phyloP scores from a whole-genome alignment of 1,284 basidiomycete species.

The Farysia itapuensis region DNA sequence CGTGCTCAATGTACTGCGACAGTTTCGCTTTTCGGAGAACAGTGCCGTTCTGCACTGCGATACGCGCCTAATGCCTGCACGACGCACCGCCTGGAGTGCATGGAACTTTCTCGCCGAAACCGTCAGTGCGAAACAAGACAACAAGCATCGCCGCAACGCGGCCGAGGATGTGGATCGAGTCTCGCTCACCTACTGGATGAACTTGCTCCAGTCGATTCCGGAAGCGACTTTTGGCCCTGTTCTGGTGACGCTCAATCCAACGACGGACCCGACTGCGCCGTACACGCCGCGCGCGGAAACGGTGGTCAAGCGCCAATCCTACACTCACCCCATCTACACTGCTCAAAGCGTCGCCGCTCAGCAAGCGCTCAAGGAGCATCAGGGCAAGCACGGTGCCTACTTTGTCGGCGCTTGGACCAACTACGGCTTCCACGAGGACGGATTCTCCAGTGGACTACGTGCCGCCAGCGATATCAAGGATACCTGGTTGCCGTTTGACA shows the following conservation, averaged over 20 bases:
- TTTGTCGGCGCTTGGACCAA: constrained; percentile 79
- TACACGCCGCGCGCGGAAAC: constrained; percentile 21
- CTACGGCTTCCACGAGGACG: constrained; percentile 78
- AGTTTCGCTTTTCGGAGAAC: constrained; percentile 68
- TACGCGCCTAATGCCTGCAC: constrained; percentile 36
- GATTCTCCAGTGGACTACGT: constrained; percentile 67
- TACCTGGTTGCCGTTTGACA: not conserved
- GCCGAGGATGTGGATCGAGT: constrained; percentile 36
- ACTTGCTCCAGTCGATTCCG: constrained; percentile 72
- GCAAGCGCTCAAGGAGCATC: constrained; percentile 66
- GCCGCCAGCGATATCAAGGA: constrained; percentile 50
- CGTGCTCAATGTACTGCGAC: constrained; percentile 62
- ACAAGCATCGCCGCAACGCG: not conserved
- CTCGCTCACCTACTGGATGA: constrained; percentile 70
- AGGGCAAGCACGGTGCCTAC: constrained; percentile 67
- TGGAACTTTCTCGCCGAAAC: constrained; percentile 53
- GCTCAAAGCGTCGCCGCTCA: constrained; percentile 65
- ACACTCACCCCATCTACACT: constrained; percentile 70
- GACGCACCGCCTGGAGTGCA: constrained; percentile 38
- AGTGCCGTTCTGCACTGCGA: constrained; percentile 72
- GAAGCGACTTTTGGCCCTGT: constrained; percentile 69
- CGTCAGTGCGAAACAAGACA: constrained; percentile 1
- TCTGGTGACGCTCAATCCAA: constrained; percentile 73
- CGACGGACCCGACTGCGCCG: constrained; percentile 52
- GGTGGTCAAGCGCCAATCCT: constrained; percentile 66